Conservation (phyloP, 805 yeast species). For the Candida vartiovaarae region DNA sequence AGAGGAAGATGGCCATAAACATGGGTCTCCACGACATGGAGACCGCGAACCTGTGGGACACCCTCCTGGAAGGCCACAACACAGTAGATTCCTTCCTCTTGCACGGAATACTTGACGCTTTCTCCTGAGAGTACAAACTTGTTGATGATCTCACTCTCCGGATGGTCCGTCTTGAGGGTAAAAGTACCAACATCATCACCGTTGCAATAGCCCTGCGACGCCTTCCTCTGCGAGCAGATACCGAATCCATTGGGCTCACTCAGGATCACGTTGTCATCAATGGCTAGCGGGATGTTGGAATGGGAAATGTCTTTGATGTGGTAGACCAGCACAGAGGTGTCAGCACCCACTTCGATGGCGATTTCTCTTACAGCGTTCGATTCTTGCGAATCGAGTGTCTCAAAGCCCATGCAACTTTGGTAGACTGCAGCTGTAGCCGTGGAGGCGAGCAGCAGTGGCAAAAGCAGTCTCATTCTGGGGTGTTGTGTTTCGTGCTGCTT, state of each 20-base stretch:
- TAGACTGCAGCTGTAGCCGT: not conserved
- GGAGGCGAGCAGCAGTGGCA: not conserved
- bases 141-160: conserved; percentile 2
- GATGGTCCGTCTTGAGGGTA: conserved; percentile 1
- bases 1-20: conserved; percentile 5
- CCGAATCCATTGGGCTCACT: conserved; percentile 8
- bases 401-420: not conserved
- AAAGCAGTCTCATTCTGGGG: no score
- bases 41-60: conserved; percentile 1
- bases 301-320: conserved; percentile 4
- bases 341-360: not conserved
- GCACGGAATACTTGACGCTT: not conserved
- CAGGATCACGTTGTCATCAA: conserved; percentile 2
- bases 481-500: no score
- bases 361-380: not conserved
- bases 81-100: conserved; percentile 8
- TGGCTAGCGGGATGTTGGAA: conserved; percentile 11
- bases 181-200: conserved; percentile 9
- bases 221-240: conserved; percentile 9
- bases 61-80: conserved; percentile 11
- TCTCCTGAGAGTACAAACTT: not conserved
- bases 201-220: conserved; percentile 6
- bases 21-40: conserved; percentile 4
- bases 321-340: conserved; percentile 10
- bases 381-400: not conserved